Evolutionary conservation across 768 basidiomycete genomes (phyloP).

Genomic region (Termitomyces sp.): DNA sequence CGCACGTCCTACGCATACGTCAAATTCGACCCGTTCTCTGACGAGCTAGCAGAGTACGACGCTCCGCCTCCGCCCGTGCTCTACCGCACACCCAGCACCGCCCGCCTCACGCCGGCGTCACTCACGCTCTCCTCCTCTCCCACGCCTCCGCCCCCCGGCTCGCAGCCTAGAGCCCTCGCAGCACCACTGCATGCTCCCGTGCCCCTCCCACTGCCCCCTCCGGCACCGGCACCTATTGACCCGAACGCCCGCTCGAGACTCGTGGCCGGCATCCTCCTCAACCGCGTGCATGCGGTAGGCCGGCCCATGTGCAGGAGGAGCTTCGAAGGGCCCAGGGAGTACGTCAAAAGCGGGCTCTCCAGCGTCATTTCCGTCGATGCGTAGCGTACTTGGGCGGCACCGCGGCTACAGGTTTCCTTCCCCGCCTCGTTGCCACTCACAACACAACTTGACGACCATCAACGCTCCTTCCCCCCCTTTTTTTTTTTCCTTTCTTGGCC

Average conservation of each 20-base stretch:
- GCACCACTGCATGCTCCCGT: background rate
- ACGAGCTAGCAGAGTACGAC: conserved; percentile 5
- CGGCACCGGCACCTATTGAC: conserved; percentile 7
- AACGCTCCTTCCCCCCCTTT: background rate
- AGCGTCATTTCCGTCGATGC: conserved; percentile 44
- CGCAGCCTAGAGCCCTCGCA: background rate
- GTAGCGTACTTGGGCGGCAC: background rate
- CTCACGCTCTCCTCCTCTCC: background rate
- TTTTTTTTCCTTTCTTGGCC: no score
- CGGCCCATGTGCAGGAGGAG: conserved; percentile 44
- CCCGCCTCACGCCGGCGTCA: background rate
- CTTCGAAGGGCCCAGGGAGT: conserved; percentile 28
- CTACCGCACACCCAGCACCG: background rate
- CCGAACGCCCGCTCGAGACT: conserved; percentile 37
- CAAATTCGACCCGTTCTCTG: conserved; percentile 20
- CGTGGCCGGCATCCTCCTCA: conserved; percentile 55
- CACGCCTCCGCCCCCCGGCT: background rate
- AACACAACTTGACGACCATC: background rate
- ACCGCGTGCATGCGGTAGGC: conserved; percentile 47
- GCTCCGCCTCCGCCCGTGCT: background rate
- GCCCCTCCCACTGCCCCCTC: background rate
- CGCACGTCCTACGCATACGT: conserved; percentile 6
- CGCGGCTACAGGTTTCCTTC: background rate
- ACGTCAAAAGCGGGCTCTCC: conserved; percentile 51
- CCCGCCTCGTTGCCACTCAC: background rate